phyloP scores from a whole-genome alignment of 768 basidiomycete species.

The Lactarius sanguifluus region DNA sequence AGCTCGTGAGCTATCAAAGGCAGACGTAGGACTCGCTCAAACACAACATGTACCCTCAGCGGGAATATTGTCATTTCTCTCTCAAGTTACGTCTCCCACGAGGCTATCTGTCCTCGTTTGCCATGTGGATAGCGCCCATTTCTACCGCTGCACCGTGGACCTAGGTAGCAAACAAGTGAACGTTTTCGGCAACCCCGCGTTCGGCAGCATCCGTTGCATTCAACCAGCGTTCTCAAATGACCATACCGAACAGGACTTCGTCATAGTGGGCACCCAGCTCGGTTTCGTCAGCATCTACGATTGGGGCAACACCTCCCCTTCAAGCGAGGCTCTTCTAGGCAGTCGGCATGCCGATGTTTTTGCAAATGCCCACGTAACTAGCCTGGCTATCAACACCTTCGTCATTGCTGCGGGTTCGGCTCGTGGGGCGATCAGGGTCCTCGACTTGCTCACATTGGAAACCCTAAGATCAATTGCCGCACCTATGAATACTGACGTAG shows the following conservation, averaged over 20 bases:
- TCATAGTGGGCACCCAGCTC: constrained; percentile 63
- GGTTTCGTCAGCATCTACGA: constrained; percentile 65
- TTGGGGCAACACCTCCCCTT: constrained; percentile 38
- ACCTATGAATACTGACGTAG: constrained; percentile 45
- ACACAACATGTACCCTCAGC: background rate
- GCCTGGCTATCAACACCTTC: constrained; percentile 59
- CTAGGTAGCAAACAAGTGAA: constrained; percentile 34
- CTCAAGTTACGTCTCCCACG: constrained; percentile 19
- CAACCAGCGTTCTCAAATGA: constrained; percentile 48
- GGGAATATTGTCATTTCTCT: constrained; percentile 9
- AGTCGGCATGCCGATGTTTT: constrained; percentile 60
- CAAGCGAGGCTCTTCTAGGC: constrained; percentile 36
- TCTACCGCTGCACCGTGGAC: constrained; percentile 53
- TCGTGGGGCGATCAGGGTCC: constrained; percentile 56
- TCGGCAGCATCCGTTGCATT: constrained; percentile 52
- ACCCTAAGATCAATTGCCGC: constrained; percentile 55
- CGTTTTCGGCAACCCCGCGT: constrained; percentile 52
- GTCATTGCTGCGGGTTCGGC: constrained; percentile 66
- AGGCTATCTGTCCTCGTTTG: constrained; percentile 47
- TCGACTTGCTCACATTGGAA: constrained; percentile 65
- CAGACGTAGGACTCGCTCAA: background rate
- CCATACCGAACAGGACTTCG: constrained; percentile 44
- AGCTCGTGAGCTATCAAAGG: background rate
- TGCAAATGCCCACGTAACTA: constrained; percentile 60
- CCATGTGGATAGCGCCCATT: constrained; percentile 48